Evolutionary conservation across 352 stramenopile species (phyloP).

Genomic region (Pythium sukuiense): DNA sequence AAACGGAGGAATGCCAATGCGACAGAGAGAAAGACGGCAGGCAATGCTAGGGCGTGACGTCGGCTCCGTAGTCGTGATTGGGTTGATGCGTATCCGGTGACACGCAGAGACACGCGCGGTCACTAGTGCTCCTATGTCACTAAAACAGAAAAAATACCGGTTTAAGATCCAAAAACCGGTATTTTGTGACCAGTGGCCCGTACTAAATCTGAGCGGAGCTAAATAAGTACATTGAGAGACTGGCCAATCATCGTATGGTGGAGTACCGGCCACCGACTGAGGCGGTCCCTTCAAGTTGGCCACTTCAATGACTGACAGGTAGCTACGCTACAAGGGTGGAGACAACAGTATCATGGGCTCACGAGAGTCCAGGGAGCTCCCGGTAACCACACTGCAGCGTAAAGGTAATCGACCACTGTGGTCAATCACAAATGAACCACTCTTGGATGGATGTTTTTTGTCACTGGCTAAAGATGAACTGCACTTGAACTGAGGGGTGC

Average conservation of each 20-base stretch:
- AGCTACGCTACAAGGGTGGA: too few species aligned
- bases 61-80: slow-evolving; percentile 1
- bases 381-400: too few species aligned
- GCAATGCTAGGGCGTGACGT: background rate
- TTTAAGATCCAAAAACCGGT: background rate
- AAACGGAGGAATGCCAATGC: background rate
- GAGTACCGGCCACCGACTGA: background rate
- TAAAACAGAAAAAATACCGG: background rate
- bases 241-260: background rate
- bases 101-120: slow-evolving; percentile 4
- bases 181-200: background rate
- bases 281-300: too few species aligned
- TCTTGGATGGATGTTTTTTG: too few species aligned
- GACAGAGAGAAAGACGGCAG: background rate
- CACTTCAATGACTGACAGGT: too few species aligned
- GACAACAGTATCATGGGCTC: too few species aligned
- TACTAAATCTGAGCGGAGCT: background rate
- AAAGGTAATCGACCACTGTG: too few species aligned
- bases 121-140: background rate
- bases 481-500: too few species aligned
- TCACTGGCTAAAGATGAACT: too few species aligned
- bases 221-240: background rate
- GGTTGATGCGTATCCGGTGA: background rate
- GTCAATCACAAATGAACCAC: too few species aligned
- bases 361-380: too few species aligned